Percentiles rank a stretch among this genome's conserved stretches.
Conservation (phyloP, 805 yeast genomes). For the Starmerella khaoyaiensis region DNA sequence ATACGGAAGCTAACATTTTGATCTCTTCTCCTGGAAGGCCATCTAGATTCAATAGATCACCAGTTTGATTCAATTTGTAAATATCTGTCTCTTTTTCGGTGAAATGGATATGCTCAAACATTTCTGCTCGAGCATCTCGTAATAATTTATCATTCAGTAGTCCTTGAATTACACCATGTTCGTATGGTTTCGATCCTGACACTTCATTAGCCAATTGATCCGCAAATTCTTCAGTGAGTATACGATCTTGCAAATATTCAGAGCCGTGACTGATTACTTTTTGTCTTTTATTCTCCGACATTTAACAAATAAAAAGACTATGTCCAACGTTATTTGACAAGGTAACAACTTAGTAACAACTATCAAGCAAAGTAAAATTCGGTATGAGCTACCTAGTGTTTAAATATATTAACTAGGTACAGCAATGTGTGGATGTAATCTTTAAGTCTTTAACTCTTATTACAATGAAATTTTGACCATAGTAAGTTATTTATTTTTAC, state of each 20-base stretch:
- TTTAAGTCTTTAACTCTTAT: no score
- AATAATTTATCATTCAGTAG: constrained; percentile 66
- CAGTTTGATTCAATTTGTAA: constrained; percentile 71
- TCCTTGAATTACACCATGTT: constrained; percentile 74
- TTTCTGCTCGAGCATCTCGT: constrained; percentile 72
- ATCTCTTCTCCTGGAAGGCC: constrained; percentile 71
- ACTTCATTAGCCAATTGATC: constrained; percentile 27
- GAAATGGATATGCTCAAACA: constrained; percentile 70
- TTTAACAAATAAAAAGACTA: no score
- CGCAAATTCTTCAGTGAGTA: constrained; percentile 12
- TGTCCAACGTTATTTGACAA: no score
- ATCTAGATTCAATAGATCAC: constrained; percentile 83
- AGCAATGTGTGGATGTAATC: no score
- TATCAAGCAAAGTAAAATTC: no score
- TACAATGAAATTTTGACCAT: no score
- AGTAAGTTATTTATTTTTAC: no score
- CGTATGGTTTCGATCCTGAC: constrained; percentile 55
- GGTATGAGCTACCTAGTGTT: no score
- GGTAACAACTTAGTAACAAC: no score
- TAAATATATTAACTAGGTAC: no score
- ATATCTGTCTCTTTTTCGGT: constrained; percentile 95
- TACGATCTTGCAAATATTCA: constrained; percentile 8
- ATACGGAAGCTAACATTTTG: constrained; percentile 58
- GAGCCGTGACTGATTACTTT: constrained; percentile 1
- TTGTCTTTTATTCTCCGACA: constrained; percentile 4